phyloP scores from a whole-genome alignment of 192 early-diverging fungal genomes.

The Umbelopsis ramanniana region DNA sequence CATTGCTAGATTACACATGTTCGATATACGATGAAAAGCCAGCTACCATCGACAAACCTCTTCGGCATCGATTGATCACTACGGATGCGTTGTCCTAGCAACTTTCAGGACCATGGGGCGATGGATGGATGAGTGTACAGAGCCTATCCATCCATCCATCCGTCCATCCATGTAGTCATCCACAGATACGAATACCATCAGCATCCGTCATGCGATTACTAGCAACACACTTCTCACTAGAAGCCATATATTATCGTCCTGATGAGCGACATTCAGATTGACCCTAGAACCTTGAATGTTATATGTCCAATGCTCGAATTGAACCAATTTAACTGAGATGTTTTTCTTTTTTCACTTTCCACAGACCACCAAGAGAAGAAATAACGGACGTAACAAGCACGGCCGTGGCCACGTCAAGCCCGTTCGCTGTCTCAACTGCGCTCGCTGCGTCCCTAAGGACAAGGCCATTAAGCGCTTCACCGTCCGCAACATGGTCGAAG shows the following conservation, averaged over 20 bases:
- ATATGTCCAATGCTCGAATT: not conserved
- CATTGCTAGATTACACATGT: too few species aligned
- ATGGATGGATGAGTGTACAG: slow-evolving; percentile 1
- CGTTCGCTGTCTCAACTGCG: slow-evolving; percentile 99
- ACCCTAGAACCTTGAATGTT: not conserved
- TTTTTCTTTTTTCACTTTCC: slow-evolving; percentile 1
- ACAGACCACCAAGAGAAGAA: slow-evolving; percentile 98
- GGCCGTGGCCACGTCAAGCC: slow-evolving; percentile 97
- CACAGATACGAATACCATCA: not conserved
- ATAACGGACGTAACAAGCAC: slow-evolving; percentile 98
- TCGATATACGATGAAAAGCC: too few species aligned
- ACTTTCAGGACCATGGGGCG: not conserved
- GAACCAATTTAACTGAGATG: not conserved
- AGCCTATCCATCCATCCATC: not conserved
- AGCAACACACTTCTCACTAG: not conserved
- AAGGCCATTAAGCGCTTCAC: slow-evolving; percentile 99
- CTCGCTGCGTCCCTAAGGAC: slow-evolving; percentile 96
- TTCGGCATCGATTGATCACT: not conserved
- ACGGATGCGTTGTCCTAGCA: not conserved
- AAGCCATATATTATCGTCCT: too few species aligned
- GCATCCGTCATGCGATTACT: not conserved
- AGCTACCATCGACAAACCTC: not conserved
- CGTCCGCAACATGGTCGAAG: slow-evolving; percentile 98
- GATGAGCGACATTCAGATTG: too few species aligned
- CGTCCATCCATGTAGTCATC: not conserved